Base-by-base conservation (phyloP, 257 asterid species). In the Anisodus tanguticus region DNA sequence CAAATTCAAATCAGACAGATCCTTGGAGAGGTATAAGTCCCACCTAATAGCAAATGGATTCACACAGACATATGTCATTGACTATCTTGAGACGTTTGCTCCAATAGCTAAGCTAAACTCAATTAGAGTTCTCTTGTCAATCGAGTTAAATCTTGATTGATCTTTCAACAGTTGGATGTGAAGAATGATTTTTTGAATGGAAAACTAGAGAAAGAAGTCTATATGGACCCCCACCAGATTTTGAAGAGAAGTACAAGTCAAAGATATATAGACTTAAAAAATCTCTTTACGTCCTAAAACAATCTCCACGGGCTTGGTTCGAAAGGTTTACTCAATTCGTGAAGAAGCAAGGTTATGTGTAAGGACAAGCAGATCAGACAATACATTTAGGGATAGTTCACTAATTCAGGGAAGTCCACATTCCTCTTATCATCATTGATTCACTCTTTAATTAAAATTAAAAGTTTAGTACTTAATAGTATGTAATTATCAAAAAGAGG, bases 351-450 rank as follows among this genome's bases (percentile, higher is more conserved):
- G 69, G 82, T 7, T 80, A 53, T 62, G 11, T 11, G 2, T 55
- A 69, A 57, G 11, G 76, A 68, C 85, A 85, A 70, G 81, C 55
- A 9, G 31, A 79, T 68, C 71, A 79, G 16, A 85, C 72, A 54
- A 35, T 79, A 41, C 45, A 41, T 41, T 41, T 5, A 41, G 45
- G 45, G 43, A 5, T 3, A 41, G 2, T 41, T 41, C 4, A 41
- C 45, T 41, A 3, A 41, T 41, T 41, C 4, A 41, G 45, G 45
- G 2, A 41, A 41, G 45, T 41, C 45, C 45, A 41, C 45, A 41
- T 41, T 5, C 45, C 4, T 41, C 45, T 41, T 41, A 41, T 41
- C 45, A 41, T 41, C 45, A 41, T 1, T 41, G 45, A 41, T 41
- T 41, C 45, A 41, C 0, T 41, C 45, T 41, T 41, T 0, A 3